Conservation (phyloP, 768 basidiomycete genomes). For the Mycena vitilis region DNA sequence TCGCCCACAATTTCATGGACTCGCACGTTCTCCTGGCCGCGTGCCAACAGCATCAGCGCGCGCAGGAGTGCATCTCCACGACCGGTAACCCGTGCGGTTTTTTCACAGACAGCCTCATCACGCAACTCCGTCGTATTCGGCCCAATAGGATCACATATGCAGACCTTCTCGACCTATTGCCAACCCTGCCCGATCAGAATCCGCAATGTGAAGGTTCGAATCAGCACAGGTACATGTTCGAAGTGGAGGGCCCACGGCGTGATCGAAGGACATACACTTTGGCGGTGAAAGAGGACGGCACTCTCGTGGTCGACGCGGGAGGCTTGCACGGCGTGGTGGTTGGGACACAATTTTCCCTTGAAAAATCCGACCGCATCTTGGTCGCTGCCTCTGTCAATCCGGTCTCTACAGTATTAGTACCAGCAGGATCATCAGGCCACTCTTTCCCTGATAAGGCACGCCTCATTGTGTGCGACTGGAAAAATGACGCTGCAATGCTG, state of each 20-base stretch:
- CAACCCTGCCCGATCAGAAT: slow-evolving; percentile 28
- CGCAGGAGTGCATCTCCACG: slow-evolving; percentile 30
- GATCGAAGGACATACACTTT: neutral
- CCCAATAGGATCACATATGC: slow-evolving; percentile 29
- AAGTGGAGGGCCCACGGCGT: slow-evolving; percentile 4
- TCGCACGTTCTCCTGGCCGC: slow-evolving; percentile 37
- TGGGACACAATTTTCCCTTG: slow-evolving; percentile 28
- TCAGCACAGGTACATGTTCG: slow-evolving; percentile 30
- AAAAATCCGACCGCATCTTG: slow-evolving; percentile 4
- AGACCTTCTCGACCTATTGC: slow-evolving; percentile 26
- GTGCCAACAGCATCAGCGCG: slow-evolving; percentile 30
- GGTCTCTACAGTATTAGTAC: slow-evolving; percentile 22
- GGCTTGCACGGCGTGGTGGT: slow-evolving; percentile 27
- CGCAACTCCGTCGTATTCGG: slow-evolving; percentile 17
- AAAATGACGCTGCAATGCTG: slow-evolving; percentile 29
- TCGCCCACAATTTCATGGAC: slow-evolving; percentile 24
- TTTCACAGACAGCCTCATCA: slow-evolving; percentile 31
- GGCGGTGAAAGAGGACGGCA: slow-evolving; percentile 20
- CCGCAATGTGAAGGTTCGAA: slow-evolving; percentile 33
- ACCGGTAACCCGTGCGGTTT: slow-evolving; percentile 27
- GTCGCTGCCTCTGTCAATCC: slow-evolving; percentile 25
- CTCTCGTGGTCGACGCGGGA: slow-evolving; percentile 17
- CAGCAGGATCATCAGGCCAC: neutral
- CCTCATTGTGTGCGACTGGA: slow-evolving; percentile 26
- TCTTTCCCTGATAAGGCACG: slow-evolving; percentile 4